A percentile compares a stretch with the other conserved stretches of the same genome.
These are phyloP conservation scores for Crithidia bombi DNA, from an alignment of 208 protist genomes.

Conservation along the genomic window DNA sequence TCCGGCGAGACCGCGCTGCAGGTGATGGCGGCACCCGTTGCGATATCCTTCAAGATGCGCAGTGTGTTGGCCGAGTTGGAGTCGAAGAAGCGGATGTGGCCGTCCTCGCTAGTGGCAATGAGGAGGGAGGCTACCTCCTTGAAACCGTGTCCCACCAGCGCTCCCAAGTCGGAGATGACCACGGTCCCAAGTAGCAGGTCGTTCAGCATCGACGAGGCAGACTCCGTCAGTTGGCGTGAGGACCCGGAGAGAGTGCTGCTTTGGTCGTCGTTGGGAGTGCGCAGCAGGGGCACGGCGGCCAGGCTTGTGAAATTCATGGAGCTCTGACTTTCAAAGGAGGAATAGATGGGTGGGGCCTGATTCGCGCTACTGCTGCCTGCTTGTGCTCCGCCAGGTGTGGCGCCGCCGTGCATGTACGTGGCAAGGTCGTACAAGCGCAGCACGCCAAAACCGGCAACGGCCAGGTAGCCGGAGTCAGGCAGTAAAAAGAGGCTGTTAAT, in stretches of 20 bases:
- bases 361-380: conserved; percentile 13
- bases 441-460: conserved; percentile 71
- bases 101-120: conserved; percentile 82
- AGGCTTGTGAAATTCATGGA: conserved; percentile 88
- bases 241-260: conserved; percentile 27
- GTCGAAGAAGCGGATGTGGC: conserved; percentile 87
- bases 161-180: conserved; percentile 14
- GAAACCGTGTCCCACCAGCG: conserved; percentile 18
- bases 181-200: conserved; percentile 30
- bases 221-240: conserved; percentile 20
- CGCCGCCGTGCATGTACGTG: conserved; percentile 17
- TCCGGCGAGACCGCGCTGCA: conserved; percentile 77
- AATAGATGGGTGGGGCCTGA: conserved; percentile 56
- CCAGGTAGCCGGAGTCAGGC: conserved; percentile 61
- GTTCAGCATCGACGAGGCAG: conserved; percentile 15
- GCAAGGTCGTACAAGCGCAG: conserved; percentile 62
- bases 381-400: not conserved
- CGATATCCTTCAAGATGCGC: conserved; percentile 70
- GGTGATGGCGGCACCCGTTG: conserved; percentile 79
- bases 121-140: conserved; percentile 42
- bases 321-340: conserved; percentile 71
- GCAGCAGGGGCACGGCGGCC: conserved; percentile 56
- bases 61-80: conserved; percentile 47
- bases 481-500: conserved; percentile 75
- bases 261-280: conserved; percentile 15